These are phyloP conservation scores for Alternaria rosae DNA, from an alignment of 2,329 filamentous ascomycete genomes.

Conservation along the genomic window DNA sequence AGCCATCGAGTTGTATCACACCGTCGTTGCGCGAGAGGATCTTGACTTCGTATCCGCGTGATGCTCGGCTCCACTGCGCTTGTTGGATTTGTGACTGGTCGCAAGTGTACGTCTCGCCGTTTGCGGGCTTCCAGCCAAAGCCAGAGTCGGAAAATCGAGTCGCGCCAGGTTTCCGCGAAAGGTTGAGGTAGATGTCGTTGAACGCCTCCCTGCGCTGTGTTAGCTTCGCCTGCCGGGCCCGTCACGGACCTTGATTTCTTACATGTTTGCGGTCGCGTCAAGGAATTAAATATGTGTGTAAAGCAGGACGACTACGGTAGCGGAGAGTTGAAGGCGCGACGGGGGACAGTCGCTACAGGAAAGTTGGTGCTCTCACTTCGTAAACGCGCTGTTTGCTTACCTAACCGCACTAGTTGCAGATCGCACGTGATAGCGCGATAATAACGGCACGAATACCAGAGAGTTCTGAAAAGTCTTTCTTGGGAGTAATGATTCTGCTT, in stretches of 20 bases:
- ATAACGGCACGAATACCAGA: not conserved
- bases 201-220: slow-evolving; percentile 78
- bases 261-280: slow-evolving; percentile 9
- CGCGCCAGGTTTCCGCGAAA: slow-evolving; percentile 90
- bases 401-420: not conserved
- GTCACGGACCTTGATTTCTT: not conserved
- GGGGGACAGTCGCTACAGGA: slow-evolving; percentile 1
- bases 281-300: not conserved
- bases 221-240: not conserved
- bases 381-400: slow-evolving; percentile 19
- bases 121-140: slow-evolving; percentile 91
- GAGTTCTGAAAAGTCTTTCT: not conserved
- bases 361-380: slow-evolving; percentile 12
- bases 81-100: slow-evolving; percentile 83
- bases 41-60: slow-evolving; percentile 93
- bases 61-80: slow-evolving; percentile 93
- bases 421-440: slow-evolving; percentile 16
- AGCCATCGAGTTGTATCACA: slow-evolving; percentile 93
- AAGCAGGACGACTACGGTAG: not conserved
- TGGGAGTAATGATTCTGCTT: not conserved
- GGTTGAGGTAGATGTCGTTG: slow-evolving; percentile 94
- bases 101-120: slow-evolving; percentile 91
- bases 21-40: slow-evolving; percentile 84
- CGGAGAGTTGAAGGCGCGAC: not conserved
- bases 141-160: slow-evolving; percentile 95